Evolutionary conservation across 129 eudicot genomes (phyloP), one percentile per base, ranked within the genome.

Genomic region (Scalesia atractyloides): DNA sequence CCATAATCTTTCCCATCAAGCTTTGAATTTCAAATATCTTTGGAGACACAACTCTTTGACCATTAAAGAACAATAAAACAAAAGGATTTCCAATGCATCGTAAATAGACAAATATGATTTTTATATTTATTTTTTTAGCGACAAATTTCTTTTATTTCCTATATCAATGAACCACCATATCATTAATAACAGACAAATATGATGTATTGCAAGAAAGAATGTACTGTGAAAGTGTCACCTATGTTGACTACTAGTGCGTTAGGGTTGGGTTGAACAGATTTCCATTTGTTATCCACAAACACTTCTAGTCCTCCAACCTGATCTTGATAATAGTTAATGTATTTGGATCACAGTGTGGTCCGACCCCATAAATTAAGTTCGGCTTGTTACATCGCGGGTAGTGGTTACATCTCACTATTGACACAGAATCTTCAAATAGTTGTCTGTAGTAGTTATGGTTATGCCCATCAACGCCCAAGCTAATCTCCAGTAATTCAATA

Each of bases 191-290:
- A 24, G 26, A 24, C 26, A 24, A 5, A 1, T 19, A 18, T 12
- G 7, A 18, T 18, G 30, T 24, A 7, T 17, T 19, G 8, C 26
- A 53, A 52, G 18, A 18, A 5, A 53, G 4, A 53, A 11, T 9
- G 81, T n/a, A 87, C 97, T 54, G n/a, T 66, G 68, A 91, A 85
- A 4, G 97, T 91, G 61, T 91, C 91, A n/a, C 97, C 97, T 36
- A 91, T 78, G 75, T 85, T 90, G 73, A 91, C 66, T 9, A 91
- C 95, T 0, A 91, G 54, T 4, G 95, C 95, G 48, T 77, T 74
- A 5, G 33, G 74, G 9, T 62, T 43, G 9, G 97, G 97, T 8
- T 60, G 69, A 34, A 88, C 76, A 0, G 86, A 69, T 30, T 69
- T 70, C 95, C 97, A 91, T 74, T 87, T 71, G 53, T 71, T 67